These are phyloP conservation scores for Dillenia suffruticosa DNA, from an alignment of 164 flowering plant species.

Conservation along the genomic window DNA sequence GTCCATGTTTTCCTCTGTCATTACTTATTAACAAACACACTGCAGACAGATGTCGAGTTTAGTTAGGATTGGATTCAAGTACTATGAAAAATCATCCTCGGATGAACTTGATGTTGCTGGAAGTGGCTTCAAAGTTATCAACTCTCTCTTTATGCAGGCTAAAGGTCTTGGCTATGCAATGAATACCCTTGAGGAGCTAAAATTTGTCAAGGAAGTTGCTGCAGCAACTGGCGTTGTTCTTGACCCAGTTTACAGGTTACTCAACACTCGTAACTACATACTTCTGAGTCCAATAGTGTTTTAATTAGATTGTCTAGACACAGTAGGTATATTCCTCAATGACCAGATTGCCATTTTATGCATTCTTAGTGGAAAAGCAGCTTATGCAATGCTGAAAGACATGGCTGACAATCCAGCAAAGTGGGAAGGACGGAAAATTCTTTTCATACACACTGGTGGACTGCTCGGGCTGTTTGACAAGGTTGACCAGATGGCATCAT, in stretches of 20 bases:
- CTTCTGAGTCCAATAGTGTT: no score
- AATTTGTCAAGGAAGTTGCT: constrained; percentile 79
- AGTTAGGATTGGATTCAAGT: no score
- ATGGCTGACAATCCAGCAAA: constrained; percentile 69
- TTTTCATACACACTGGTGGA: constrained; percentile 95
- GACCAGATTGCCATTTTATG: neutral
- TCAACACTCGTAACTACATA: neutral
- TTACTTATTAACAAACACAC: no score
- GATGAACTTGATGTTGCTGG: neutral
- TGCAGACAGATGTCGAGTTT: no score
- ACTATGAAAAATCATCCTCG: neutral
- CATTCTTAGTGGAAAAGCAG: constrained; percentile 80
- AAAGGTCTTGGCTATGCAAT: constrained; percentile 75
- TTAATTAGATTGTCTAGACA: no score
- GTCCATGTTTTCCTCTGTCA: neutral
- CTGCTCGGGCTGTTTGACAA: constrained; percentile 89
- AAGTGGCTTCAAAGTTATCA: neutral
- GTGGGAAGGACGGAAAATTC: constrained; percentile 86
- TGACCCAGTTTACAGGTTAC: constrained; percentile 97
- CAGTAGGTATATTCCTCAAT: no score
- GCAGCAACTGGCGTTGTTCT: constrained; percentile 78
- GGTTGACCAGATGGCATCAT: constrained; percentile 53
- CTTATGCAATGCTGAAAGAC: constrained; percentile 72
- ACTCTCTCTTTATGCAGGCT: constrained; percentile 32
- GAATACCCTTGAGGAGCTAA: constrained; percentile 78